Percentiles rank a stretch among this genome's conserved stretches.
Conservation (phyloP, 1,139 yeast species). For the Candida glucosophila region DNA sequence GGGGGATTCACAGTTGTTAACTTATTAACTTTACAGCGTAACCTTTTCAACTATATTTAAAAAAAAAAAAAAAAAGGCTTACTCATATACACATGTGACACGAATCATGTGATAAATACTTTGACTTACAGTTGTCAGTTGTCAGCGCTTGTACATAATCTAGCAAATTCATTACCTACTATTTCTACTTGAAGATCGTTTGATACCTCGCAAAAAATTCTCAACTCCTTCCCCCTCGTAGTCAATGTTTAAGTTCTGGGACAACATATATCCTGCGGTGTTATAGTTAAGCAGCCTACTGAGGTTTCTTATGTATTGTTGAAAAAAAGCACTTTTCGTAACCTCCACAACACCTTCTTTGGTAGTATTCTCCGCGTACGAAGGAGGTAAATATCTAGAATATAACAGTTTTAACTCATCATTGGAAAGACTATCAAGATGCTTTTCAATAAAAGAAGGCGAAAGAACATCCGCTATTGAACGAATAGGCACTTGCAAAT, state of each 20-base stretch:
- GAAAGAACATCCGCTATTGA: conserved; percentile 35
- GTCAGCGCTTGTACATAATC: no score
- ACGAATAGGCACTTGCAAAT: conserved; percentile 17
- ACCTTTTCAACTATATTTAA: no score
- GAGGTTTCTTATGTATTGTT: conserved; percentile 37
- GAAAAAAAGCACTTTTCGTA: conserved; percentile 46
- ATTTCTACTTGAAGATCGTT: no score
- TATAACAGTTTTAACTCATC: conserved; percentile 30
- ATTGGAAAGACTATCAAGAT: conserved; percentile 28
- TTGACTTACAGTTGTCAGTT: no score
- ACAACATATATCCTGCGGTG: conserved; percentile 41
- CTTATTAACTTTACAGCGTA: no score
- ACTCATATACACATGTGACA: no score
- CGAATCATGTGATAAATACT: no score
- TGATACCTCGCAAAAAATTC: conserved; percentile 43
- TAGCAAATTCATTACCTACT: not conserved
- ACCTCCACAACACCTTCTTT: conserved; percentile 35
- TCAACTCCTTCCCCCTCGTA: conserved; percentile 55
- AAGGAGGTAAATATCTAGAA: conserved; percentile 35
- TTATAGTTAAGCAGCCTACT: conserved; percentile 31
- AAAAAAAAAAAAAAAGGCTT: no score
- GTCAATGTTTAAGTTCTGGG: conserved; percentile 42
- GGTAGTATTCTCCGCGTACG: conserved; percentile 24
- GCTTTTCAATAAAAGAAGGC: conserved; percentile 25
- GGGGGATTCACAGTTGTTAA: no score